Conservation (phyloP, 179 eudicot species). For the Patellifolia procumbens region DNA sequence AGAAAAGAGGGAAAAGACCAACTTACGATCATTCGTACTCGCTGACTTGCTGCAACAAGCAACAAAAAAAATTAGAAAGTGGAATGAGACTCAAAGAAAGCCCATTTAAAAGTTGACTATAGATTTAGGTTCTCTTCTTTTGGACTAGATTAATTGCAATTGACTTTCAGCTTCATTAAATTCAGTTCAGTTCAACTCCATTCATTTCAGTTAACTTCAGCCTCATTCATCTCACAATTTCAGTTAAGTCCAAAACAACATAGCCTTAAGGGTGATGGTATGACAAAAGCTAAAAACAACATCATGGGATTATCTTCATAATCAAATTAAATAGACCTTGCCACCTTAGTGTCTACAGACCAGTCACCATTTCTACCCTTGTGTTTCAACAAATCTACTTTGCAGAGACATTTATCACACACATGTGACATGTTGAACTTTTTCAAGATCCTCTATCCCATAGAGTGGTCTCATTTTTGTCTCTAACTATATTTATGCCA, state of each 20-base stretch:
- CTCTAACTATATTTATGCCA: no score
- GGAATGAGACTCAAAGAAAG: not conserved
- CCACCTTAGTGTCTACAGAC: no score
- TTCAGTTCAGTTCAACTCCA: no score
- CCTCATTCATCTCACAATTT: no score
- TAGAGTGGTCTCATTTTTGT: no score
- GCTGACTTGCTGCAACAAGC: conserved; percentile 53
- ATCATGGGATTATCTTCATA: not conserved
- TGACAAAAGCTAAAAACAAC: conserved; percentile 2
- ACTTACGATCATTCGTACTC: conserved; percentile 54
- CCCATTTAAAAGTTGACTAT: not conserved
- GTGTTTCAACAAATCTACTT: not conserved
- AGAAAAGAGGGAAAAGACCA: conserved; percentile 28
- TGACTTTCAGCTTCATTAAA: no score
- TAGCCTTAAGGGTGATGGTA: not conserved
- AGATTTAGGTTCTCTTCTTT: no score
- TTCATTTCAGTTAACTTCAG: no score
- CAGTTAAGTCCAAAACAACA: not conserved
- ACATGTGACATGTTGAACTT: not conserved
- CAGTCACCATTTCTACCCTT: not conserved
- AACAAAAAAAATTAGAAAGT: conserved; percentile 21
- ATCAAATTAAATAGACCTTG: not conserved
- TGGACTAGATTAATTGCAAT: no score
- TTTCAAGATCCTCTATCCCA: not conserved
- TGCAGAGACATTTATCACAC: not conserved